Base-by-base conservation (phyloP, 75 land plant genomes). In the Cunninghamia lanceolata region DNA sequence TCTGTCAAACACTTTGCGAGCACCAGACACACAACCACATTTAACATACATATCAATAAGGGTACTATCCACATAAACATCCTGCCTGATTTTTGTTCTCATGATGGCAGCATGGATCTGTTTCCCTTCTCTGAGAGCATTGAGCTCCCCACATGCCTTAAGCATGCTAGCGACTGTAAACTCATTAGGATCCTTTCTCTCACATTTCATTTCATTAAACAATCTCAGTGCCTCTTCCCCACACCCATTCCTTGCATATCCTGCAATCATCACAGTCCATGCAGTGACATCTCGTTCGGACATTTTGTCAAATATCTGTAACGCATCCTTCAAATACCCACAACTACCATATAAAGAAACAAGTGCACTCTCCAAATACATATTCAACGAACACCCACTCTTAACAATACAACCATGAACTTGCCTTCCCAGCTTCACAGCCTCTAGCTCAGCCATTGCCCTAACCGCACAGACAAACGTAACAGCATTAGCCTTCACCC, bases 11-110 rank as follows among this genome's bases (percentile, higher is more conserved):
- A 85, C 93, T 30, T n/a, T 47, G 52, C 91, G 87, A 11, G 93
- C 91, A 77, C 90, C 91, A 30, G 54, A 83, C 3, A 93, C 84
- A 83, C 90, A 84, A 9, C 96, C 95, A 85, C 92, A 91, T 86
- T 94, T 95, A 14, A 86, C 91, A 86, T 93, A 95, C 95, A 95
- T 92, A 85, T 92, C 91, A 6, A 95, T 88, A 47, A 93, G 88
- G 8, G 95, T 91, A 84, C 90, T 88, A 0, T 87, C 91, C 38
- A 94, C 93, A 81, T 74, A 85, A 0, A 91, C 71, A 56, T 91
- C 86, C 3, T 16, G 84, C 43, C 86, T 91, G 25, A 91, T 83
- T 32, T 91, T 87, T 15, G 90, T 89, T 75, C 88, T 87, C 1
- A 91, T 87, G 4, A 91, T 91, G n/a, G 87, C 32, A 3, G 86